phyloP scores from a whole-genome alignment of 1,139 yeast genomes.

The Suhomyces coccinellae region DNA sequence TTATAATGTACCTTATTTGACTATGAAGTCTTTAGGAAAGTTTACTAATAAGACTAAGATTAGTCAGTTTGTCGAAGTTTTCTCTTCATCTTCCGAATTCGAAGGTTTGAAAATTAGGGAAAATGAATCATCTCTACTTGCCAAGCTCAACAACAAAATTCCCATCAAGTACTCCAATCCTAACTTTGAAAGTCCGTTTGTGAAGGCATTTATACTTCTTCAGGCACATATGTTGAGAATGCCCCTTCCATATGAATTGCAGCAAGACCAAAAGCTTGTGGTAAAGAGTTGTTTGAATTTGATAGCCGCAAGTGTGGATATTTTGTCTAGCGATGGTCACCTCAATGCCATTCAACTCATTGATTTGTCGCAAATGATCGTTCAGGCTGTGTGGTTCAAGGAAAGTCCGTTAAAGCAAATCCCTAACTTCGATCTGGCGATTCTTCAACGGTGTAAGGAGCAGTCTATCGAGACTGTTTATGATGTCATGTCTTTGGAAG shows the following conservation, averaged over 20 bases:
- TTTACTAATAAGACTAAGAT: constrained; percentile 58
- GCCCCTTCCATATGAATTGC: constrained; percentile 55
- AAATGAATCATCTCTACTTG: constrained; percentile 53
- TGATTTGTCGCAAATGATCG: constrained; percentile 87
- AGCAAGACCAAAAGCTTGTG: constrained; percentile 54
- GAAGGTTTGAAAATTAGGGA: constrained; percentile 61
- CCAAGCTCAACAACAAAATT: constrained; percentile 53
- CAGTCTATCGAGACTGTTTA: constrained; percentile 68
- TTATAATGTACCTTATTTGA: constrained; percentile 60
- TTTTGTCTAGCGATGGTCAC: constrained; percentile 76
- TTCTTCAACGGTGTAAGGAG: constrained; percentile 58
- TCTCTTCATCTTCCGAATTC: constrained; percentile 71
- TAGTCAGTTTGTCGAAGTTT: constrained; percentile 62
- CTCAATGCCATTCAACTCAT: constrained; percentile 78
- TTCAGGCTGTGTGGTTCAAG: constrained; percentile 77
- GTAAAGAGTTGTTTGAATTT: constrained; percentile 51
- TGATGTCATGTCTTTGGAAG: constrained; percentile 85
- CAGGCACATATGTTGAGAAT: constrained; percentile 82
- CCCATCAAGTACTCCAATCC: constrained; percentile 53
- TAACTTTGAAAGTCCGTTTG: constrained; percentile 54
- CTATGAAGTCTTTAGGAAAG: constrained; percentile 62
- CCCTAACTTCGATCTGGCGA: constrained; percentile 61
- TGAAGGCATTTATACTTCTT: constrained; percentile 71
- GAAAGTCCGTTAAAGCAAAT: constrained; percentile 81
- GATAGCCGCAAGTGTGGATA: constrained; percentile 70